Evolutionary conservation across 1,139 yeast genomes (phyloP), one percentile per base, ranked within the genome.

Genomic region (Candida gigantensis): DNA sequence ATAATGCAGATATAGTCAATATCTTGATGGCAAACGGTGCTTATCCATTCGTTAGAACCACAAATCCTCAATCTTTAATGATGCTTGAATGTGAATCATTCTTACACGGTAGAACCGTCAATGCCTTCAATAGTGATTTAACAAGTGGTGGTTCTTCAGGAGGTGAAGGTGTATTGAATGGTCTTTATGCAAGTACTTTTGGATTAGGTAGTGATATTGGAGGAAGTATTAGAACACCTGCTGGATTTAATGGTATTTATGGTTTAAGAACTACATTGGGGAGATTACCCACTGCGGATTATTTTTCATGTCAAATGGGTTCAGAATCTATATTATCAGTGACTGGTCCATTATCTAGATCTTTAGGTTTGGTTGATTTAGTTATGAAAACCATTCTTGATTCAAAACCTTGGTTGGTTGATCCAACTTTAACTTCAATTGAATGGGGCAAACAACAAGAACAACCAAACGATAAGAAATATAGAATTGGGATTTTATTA

Each of bases 11-110:
- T 33, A 49, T 54, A 15, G 57, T 51, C 18, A 41, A 50, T 17
- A 51, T 53, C 16, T 39, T 53, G 36, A 34, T 20, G 17, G 43
- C 38, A 16, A 40, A 37, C 24, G 62, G 59, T 5, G 59, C 56
- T 3, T 49, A 53, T 24, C 46, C 50, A 9, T 52, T 46, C 36
- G 50, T 65, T 24, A 61, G 81, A 54, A 77, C 83, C 3, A 69
- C 74, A 30, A 67, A 74, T 44, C 84, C 84, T 8, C 81, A 77
- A 55, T 57, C 75, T 8, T 56, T 78, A 45, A 78, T 79, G 83
- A 78, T 72, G 46, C 55, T 74, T 33, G 80, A 74, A 43, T 69
- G 77, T 19, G 60, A 66, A 43, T 74, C 74, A 52, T 71, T 69
- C 53, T 62, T 72, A 45, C 63, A 59, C 28, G 82, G 81, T 3